phyloP scores from a whole-genome alignment of 164 flowering plant species.

The Protea cynaroides region DNA sequence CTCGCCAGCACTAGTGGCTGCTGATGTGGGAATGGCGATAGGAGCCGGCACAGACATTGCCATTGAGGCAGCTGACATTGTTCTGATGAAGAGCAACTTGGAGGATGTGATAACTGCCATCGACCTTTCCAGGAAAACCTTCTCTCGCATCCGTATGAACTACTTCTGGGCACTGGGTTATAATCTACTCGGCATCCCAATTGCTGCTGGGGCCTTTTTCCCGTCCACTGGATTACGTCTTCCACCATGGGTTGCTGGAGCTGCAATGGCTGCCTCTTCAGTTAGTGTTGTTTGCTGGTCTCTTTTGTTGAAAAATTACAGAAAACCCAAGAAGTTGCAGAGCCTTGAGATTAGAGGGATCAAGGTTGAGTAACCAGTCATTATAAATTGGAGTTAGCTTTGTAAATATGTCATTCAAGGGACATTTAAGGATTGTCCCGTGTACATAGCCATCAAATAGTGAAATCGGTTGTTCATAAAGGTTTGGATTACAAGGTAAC shows the following conservation, averaged over 20 bases:
- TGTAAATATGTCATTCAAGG: background rate
- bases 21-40: constrained; percentile 80
- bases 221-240: constrained; percentile 54
- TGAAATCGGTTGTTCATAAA: too few relatives aligned
- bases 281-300: constrained; percentile 72
- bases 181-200: constrained; percentile 58
- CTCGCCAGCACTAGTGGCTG: constrained; percentile 84
- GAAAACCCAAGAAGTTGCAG: constrained; percentile 46
- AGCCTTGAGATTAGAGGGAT: constrained; percentile 41
- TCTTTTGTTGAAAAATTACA: constrained; percentile 55
- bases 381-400: background rate
- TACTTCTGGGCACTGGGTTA: constrained; percentile 78
- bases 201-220: constrained; percentile 67
- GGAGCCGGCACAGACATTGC: constrained; percentile 86
- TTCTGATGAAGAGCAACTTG: constrained; percentile 74
- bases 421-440: too few relatives aligned
- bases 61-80: constrained; percentile 84
- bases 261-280: constrained; percentile 88
- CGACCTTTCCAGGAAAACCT: constrained; percentile 66
- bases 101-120: constrained; percentile 81
- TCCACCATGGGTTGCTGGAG: constrained; percentile 87
- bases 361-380: constrained; percentile 26
- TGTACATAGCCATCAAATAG: too few relatives aligned
- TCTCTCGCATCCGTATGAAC: constrained; percentile 54
- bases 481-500: background rate